These are phyloP conservation scores for Lycium barbarum DNA, from an alignment of 257 asterid species.

Conservation along the genomic window DNA sequence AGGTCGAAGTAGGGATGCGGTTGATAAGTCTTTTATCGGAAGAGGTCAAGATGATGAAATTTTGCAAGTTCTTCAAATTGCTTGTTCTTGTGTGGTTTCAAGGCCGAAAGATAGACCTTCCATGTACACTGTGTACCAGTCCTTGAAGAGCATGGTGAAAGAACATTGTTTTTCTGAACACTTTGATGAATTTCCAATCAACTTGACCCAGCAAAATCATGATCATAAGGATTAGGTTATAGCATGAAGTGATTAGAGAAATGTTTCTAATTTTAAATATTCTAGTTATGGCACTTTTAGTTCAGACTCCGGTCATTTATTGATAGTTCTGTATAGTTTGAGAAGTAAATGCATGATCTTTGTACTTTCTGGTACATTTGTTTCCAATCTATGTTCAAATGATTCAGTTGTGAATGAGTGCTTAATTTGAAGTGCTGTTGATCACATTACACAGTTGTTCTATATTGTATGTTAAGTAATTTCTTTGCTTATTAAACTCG, in stretches of 20 bases:
- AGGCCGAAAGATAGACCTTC: slow-evolving; percentile 69
- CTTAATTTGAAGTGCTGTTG: background rate
- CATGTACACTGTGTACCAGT: slow-evolving; percentile 61
- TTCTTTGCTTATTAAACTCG: background rate
- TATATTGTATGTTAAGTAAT: background rate
- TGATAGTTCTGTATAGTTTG: slow-evolving; percentile 24
- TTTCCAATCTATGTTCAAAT: background rate
- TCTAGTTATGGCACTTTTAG: slow-evolving; percentile 14
- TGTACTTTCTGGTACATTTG: slow-evolving; percentile 3
- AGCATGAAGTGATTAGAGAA: slow-evolving; percentile 7
- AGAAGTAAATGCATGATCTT: slow-evolving; percentile 18
- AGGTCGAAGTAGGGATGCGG: slow-evolving; percentile 53
- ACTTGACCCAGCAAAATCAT: slow-evolving; percentile 50
- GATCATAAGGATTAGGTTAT: slow-evolving; percentile 32
- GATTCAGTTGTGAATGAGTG: slow-evolving; percentile 21
- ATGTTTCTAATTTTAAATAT: slow-evolving; percentile 3
- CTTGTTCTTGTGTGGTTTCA: slow-evolving; percentile 61
- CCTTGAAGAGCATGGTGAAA: slow-evolving; percentile 60
- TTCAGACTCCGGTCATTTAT: background rate
- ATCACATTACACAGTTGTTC: slow-evolving; percentile 7
- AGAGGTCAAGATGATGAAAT: slow-evolving; percentile 61
- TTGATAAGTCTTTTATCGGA: slow-evolving; percentile 52
- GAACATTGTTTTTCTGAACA: slow-evolving; percentile 60
- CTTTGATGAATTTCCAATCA: slow-evolving; percentile 63
- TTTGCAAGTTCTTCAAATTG: slow-evolving; percentile 53